Evolutionary conservation across 2,329 filamentous ascomycete genomes (phyloP).

Genomic region (Sporothrix luriei): DNA sequence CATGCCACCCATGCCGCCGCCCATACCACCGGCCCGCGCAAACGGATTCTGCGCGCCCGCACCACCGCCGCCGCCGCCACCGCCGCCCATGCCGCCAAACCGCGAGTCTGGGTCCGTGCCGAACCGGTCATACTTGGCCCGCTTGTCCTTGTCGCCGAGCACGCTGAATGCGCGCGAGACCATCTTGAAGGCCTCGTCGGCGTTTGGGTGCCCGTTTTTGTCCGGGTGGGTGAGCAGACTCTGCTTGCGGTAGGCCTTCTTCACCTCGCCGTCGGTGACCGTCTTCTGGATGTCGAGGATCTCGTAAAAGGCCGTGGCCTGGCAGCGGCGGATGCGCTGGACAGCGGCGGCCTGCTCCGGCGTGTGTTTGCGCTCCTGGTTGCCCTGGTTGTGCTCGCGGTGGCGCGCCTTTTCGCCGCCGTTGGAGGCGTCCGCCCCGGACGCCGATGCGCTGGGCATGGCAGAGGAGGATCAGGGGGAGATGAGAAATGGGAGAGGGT

Average conservation of each 20-base stretch:
- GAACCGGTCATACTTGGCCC: conserved; percentile 81
- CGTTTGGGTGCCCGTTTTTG: conserved; percentile 95
- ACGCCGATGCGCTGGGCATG: conserved; percentile 57
- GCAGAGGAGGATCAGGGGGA: conserved; percentile 25
- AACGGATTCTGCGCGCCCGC: conserved; percentile 44
- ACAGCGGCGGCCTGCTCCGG: conserved; percentile 90
- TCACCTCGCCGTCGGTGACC: conserved; percentile 81
- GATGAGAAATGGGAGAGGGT: background rate
- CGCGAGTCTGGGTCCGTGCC: conserved; percentile 91
- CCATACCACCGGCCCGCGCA: conserved; percentile 46
- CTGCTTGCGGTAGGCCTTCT: conserved; percentile 95
- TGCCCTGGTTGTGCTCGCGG: conserved; percentile 74
- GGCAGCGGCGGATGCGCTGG: conserved; percentile 81
- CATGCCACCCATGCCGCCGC: conserved; percentile 57
- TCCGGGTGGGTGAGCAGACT: conserved; percentile 95
- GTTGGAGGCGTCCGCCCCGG: conserved; percentile 55
- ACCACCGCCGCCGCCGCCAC: conserved; percentile 45
- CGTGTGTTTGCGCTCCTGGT: conserved; percentile 77
- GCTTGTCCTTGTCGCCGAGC: conserved; percentile 90
- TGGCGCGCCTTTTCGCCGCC: conserved; percentile 46
- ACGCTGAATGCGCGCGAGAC: conserved; percentile 92
- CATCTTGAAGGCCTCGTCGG: conserved; percentile 99
- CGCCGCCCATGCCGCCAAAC: conserved; percentile 63
- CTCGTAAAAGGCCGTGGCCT: conserved; percentile 89
- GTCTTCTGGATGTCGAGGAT: conserved; percentile 72